Evolutionary conservation across 345 rosid genomes (phyloP), one percentile per base, ranked within the genome.

Genomic region (Toxicodendron radicans): DNA sequence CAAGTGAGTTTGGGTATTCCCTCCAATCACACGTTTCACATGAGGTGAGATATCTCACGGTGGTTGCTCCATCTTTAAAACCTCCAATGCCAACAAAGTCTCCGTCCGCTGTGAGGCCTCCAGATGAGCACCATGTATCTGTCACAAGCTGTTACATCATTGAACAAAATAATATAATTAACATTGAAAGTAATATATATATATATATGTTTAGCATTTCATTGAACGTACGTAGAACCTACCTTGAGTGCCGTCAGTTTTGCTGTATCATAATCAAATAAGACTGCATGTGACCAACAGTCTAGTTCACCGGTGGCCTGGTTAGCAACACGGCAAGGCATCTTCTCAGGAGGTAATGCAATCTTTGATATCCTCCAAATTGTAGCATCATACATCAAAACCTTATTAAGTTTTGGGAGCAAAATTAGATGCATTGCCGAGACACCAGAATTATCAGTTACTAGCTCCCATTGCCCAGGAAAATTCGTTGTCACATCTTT

Each of bases 81-180:
- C 99, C 99, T 43, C 98, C 96, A 0, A 93, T 89, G 66, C 96
- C 86, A 21, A 91, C 86, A 38, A 95, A 61, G 38, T 87, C 84
- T 2, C 97, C 98, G 21, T 91, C 87, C 10, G 73, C 3, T 0
- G 85, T 79, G 7, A 95, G 83, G 17, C 94, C 98, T 49, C 99
- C 98, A 0, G 95, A 91, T 16, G 99, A 95, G 71, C 99, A 95
- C 97, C 99, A 95, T 14, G 99, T 90, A 68, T 95, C 99, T 0
- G 65, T 43, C 16, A 32, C 13, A 27, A 43, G 7, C 45, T 30
- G 30, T 13, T 38, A 38, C 8, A 38, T n/a, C n/a, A n/a, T 38
- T 38, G 43, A 38, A 38, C 43, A 38, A 38, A 5, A 38, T 38
- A 38, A 38, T 7, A 38, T 35, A 3, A 7, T 38, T 1, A 0